Evolutionary conservation across 192 early-diverging fungal species (phyloP).

Genomic region (Coemansia sp.): DNA sequence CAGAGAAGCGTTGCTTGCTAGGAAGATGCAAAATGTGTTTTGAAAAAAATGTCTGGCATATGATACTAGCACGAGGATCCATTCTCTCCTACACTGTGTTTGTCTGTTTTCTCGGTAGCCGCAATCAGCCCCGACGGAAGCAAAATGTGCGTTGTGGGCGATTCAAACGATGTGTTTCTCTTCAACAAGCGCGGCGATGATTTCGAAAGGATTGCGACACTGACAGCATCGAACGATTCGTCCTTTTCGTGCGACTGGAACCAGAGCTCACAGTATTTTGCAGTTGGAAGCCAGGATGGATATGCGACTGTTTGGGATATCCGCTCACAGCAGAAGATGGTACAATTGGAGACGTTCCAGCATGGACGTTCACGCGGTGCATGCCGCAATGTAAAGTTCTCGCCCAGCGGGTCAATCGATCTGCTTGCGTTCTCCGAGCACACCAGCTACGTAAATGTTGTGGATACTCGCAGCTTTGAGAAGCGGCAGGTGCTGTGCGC

Average conservation of each 20-base stretch:
- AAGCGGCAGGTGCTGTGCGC: slow-evolving; percentile 81
- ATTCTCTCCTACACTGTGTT: too few species aligned
- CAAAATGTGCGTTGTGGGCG: slow-evolving; percentile 91
- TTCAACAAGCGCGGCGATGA: slow-evolving; percentile 70
- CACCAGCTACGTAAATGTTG: slow-evolving; percentile 75
- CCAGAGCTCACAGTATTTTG: slow-evolving; percentile 89
- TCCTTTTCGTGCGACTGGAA: slow-evolving; percentile 96
- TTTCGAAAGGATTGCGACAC: slow-evolving; percentile 72
- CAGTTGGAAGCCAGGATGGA: slow-evolving; percentile 94
- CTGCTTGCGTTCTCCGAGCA: slow-evolving; percentile 77
- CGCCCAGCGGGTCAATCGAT: slow-evolving; percentile 86
- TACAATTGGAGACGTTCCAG: slow-evolving; percentile 66
- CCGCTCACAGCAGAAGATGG: slow-evolving; percentile 72
- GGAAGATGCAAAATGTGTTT: neutral
- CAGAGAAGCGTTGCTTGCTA: neutral
- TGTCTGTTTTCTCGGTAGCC: slow-evolving; percentile 21
- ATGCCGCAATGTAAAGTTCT: slow-evolving; percentile 90
- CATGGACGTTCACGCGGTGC: slow-evolving; percentile 63
- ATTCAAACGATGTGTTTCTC: slow-evolving; percentile 81
- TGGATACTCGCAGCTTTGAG: slow-evolving; percentile 87
- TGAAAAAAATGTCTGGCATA: too few species aligned
- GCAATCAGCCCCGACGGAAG: slow-evolving; percentile 90
- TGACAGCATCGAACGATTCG: slow-evolving; percentile 78
- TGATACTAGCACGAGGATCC: neutral
- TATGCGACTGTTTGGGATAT: slow-evolving; percentile 93